Conservation (phyloP, 2,329 filamentous ascomycete species). For the Capronia epimyces region DNA sequence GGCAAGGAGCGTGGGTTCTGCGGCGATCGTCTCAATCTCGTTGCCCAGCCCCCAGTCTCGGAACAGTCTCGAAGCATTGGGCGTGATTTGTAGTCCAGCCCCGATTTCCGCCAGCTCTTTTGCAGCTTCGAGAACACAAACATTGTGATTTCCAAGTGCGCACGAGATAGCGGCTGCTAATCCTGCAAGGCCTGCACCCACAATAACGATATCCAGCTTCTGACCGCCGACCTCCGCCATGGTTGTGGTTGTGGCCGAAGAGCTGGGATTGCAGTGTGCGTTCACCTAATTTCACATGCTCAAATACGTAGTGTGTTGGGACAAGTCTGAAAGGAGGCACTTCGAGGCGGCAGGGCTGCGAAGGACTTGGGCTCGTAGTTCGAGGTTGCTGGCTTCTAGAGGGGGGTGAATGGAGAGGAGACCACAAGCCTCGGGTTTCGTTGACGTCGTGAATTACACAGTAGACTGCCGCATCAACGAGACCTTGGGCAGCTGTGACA, state of each 20-base stretch:
- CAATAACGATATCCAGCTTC: conserved; percentile 25
- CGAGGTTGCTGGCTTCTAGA: too few relatives aligned
- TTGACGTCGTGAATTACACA: too few relatives aligned
- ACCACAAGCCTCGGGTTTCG: too few relatives aligned
- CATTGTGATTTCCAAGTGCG: conserved; percentile 25
- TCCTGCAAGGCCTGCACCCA: conserved; percentile 33
- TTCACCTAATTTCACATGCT: too few relatives aligned
- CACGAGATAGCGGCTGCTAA: conserved; percentile 32
- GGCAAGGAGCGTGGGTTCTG: conserved; percentile 33
- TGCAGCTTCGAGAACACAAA: conserved; percentile 31
- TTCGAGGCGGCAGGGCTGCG: too few relatives aligned
- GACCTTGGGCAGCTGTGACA: too few relatives aligned
- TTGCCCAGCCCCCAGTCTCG: conserved; percentile 16
- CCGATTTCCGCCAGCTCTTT: conserved; percentile 28
- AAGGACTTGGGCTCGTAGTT: too few relatives aligned
- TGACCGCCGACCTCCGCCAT: neutral
- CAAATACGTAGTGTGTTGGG: too few relatives aligned
- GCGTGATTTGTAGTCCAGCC: conserved; percentile 29
- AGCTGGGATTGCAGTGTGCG: neutral
- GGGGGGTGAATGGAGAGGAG: too few relatives aligned
- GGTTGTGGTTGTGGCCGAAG: neutral
- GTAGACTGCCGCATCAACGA: too few relatives aligned
- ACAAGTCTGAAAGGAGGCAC: too few relatives aligned
- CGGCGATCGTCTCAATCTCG: conserved; percentile 21
- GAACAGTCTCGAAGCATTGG: conserved; percentile 27